Conservation (phyloP, 2,329 filamentous ascomycete genomes). For the Hypoxylon sp. region DNA sequence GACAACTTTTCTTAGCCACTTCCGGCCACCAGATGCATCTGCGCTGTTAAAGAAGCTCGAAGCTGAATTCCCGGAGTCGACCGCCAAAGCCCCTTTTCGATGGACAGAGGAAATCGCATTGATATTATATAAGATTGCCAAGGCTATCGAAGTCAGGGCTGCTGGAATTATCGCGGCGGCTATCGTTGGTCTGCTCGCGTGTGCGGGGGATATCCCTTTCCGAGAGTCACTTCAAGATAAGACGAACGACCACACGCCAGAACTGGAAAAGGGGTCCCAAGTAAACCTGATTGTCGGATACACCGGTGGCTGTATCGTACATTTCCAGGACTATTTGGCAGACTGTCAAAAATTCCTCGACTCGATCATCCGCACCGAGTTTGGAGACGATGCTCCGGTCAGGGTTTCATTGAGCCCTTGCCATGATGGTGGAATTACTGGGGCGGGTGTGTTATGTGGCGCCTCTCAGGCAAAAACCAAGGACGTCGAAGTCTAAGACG, state of each 20-base stretch:
- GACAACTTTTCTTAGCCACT: slow-evolving; percentile 80
- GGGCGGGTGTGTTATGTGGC: slow-evolving; percentile 72
- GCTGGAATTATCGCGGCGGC: slow-evolving; percentile 82
- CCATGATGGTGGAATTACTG: slow-evolving; percentile 73
- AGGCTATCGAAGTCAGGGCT: slow-evolving; percentile 78
- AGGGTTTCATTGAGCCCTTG: slow-evolving; percentile 68
- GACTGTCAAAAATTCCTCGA: slow-evolving; percentile 80
- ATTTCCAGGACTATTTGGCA: slow-evolving; percentile 80
- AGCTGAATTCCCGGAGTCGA: slow-evolving; percentile 67
- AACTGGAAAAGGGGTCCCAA: slow-evolving; percentile 37
- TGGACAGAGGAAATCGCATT: slow-evolving; percentile 75
- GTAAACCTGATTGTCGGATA: slow-evolving; percentile 81
- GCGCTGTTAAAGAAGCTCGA: slow-evolving; percentile 64
- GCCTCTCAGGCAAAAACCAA: slow-evolving; percentile 57
- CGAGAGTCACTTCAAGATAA: slow-evolving; percentile 38
- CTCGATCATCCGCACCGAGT: slow-evolving; percentile 61
- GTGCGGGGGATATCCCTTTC: slow-evolving; percentile 74
- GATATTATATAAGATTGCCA: slow-evolving; percentile 75
- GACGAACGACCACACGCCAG: slow-evolving; percentile 18
- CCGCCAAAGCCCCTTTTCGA: slow-evolving; percentile 63
- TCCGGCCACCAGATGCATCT: slow-evolving; percentile 67
- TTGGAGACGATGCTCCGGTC: slow-evolving; percentile 55
- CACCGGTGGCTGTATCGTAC: slow-evolving; percentile 84
- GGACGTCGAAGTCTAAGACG: slow-evolving; percentile 40
- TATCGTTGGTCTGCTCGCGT: slow-evolving; percentile 77